These are phyloP conservation scores for Arthrobotrys pseudoclavata DNA, from an alignment of 2,329 filamentous ascomycete species.

Conservation along the genomic window DNA sequence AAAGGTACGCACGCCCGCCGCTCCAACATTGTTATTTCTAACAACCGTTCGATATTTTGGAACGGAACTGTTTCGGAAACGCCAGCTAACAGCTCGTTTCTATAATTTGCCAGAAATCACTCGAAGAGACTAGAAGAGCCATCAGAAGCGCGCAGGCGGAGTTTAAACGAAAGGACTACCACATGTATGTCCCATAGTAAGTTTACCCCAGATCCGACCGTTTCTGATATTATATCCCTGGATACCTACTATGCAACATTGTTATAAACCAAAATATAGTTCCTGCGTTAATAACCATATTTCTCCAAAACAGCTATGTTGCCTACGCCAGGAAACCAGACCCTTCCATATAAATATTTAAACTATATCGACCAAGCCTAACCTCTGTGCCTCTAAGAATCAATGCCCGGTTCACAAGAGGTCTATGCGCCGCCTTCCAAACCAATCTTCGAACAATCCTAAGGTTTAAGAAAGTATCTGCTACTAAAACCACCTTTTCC, in stretches of 20 bases:
- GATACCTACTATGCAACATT: neutral
- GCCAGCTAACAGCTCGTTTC: neutral
- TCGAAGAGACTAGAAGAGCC: constrained; percentile 39
- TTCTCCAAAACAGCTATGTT: constrained; percentile 37
- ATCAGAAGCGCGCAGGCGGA: constrained; percentile 48
- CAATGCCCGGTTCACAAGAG: neutral
- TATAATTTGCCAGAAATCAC: constrained; percentile 45
- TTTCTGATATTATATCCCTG: neutral
- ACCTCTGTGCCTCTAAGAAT: neutral
- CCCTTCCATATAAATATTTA: neutral
- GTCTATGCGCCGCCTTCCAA: neutral
- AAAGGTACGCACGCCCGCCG: constrained; percentile 32
- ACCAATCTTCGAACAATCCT: neutral
- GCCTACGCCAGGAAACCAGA: constrained; percentile 54
- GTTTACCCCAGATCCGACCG: constrained; percentile 3
- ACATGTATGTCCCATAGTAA: constrained; percentile 59
- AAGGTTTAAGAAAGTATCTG: constrained; percentile 8
- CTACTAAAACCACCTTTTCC: neutral
- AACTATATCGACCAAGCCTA: neutral
- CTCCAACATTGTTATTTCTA: neutral
- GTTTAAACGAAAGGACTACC: constrained; percentile 56
- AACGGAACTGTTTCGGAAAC: neutral
- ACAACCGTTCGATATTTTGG: neutral
- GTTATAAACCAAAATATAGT: neutral
- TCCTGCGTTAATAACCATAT: constrained; percentile 14